Percentiles rank a stretch among this genome's conserved stretches.
Conservation (phyloP, 345 rosid genomes). For the Turritis glabra region DNA sequence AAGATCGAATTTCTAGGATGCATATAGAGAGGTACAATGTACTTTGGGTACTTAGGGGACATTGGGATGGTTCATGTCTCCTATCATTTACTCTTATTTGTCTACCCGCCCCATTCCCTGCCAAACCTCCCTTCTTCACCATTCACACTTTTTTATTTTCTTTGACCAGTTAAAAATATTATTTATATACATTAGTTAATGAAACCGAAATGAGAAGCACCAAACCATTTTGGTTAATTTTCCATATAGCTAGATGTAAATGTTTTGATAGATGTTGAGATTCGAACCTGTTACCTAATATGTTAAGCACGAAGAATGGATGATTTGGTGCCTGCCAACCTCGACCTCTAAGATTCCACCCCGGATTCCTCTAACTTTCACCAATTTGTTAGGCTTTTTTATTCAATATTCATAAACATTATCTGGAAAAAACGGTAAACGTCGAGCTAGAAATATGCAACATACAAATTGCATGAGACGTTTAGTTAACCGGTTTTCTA, state of each 20-base stretch:
- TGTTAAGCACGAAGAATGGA: constrained; percentile 29
- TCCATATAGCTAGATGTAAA: background rate
- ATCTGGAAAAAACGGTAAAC: constrained; percentile 30
- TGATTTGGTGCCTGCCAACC: constrained; percentile 16
- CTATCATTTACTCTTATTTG: constrained; percentile 39
- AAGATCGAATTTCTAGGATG: constrained; percentile 21
- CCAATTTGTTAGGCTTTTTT: constrained; percentile 18
- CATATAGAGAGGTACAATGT: constrained; percentile 34
- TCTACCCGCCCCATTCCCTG: constrained; percentile 42
- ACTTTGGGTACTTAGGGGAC: constrained; percentile 44
- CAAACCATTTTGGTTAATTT: background rate
- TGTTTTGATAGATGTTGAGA: constrained; percentile 10
- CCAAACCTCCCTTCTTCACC: constrained; percentile 43
- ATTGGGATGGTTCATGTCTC: constrained; percentile 38
- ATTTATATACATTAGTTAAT: background rate
- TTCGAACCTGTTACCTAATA: constrained; percentile 36
- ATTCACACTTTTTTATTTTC: constrained; percentile 23
- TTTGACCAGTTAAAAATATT: background rate
- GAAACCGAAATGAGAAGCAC: background rate
- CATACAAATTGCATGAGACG: constrained; percentile 38
- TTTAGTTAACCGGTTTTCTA: constrained; percentile 30
- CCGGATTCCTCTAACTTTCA: constrained; percentile 3
- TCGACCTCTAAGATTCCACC: constrained; percentile 15
- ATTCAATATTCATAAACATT: constrained; percentile 15
- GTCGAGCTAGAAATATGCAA: constrained; percentile 39